phyloP scores from a whole-genome alignment of 179 eudicot species.

The Spinacia oleracea region DNA sequence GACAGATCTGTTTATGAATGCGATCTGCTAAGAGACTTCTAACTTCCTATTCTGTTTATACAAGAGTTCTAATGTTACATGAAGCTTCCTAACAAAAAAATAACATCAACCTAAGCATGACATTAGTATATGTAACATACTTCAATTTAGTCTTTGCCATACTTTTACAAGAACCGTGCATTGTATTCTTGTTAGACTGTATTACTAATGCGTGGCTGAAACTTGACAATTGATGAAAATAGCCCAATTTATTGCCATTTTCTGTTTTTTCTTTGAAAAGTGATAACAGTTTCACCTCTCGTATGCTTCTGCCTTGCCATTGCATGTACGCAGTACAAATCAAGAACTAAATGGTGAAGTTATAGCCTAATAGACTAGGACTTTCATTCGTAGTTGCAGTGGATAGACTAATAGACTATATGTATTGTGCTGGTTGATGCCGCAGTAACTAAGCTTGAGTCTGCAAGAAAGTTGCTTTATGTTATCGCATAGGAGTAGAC shows the following conservation, averaged over 20 bases:
- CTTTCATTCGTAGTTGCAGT: no score
- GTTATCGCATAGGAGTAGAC: no score
- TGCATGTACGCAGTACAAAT: not conserved
- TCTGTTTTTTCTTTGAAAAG: not conserved
- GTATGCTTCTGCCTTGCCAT: not conserved
- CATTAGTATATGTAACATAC: not conserved
- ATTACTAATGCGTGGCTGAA: not conserved
- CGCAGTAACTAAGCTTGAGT: no score
- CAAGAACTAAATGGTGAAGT: not conserved
- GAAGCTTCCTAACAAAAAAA: not conserved
- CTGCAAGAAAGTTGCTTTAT: no score
- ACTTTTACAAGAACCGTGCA: not conserved
- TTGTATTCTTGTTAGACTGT: not conserved
- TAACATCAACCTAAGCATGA: no score
- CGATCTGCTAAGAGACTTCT: no score
- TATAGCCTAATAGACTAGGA: no score
- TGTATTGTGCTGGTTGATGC: no score
- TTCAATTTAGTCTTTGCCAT: not conserved
- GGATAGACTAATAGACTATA: no score
- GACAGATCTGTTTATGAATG: no score
- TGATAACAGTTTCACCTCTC: not conserved
- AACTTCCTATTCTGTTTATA: not conserved
- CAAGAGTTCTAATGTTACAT: not conserved
- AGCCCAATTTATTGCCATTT: not conserved
- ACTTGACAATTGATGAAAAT: not conserved